Conservation (phyloP, 306 rosid species). For the Vigna radiata region DNA sequence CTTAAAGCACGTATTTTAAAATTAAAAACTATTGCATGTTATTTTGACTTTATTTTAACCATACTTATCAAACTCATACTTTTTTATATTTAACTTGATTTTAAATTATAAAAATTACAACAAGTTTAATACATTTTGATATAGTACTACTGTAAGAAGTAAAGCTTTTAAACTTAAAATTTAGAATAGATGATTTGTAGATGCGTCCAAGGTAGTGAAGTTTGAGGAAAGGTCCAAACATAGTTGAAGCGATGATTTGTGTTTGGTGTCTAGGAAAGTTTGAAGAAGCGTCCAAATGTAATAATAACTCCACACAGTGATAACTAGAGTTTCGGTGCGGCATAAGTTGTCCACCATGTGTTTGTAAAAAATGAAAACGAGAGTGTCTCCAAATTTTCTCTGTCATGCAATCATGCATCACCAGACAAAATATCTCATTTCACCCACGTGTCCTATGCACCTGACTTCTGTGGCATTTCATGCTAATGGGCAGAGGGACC, state of each 20-base stretch:
- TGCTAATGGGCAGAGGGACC: conserved; percentile 15
- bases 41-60: too few relatives aligned
- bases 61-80: too few relatives aligned
- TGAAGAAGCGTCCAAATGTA: not conserved
- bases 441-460: conserved; percentile 42
- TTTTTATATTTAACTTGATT: too few relatives aligned
- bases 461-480: not conserved
- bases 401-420: not conserved
- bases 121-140: too few relatives aligned
- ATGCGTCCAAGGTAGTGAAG: not conserved
- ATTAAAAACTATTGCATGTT: too few relatives aligned
- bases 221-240: not conserved
- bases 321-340: conserved; percentile 17
- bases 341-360: conserved; percentile 26
- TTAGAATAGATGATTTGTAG: not conserved
- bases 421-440: not conserved
- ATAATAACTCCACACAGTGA: not conserved
- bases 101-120: too few relatives aligned
- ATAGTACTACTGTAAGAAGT: too few relatives aligned
- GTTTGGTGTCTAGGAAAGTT: conserved; percentile 7
- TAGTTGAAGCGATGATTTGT: not conserved
- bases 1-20: too few relatives aligned
- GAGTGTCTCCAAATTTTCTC: not conserved
- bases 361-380: not conserved
- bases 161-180: too few relatives aligned